Evolutionary conservation across 805 yeast genomes (phyloP), one percentile per base, ranked within the genome.

Genomic region (Candida yuanshanica): DNA sequence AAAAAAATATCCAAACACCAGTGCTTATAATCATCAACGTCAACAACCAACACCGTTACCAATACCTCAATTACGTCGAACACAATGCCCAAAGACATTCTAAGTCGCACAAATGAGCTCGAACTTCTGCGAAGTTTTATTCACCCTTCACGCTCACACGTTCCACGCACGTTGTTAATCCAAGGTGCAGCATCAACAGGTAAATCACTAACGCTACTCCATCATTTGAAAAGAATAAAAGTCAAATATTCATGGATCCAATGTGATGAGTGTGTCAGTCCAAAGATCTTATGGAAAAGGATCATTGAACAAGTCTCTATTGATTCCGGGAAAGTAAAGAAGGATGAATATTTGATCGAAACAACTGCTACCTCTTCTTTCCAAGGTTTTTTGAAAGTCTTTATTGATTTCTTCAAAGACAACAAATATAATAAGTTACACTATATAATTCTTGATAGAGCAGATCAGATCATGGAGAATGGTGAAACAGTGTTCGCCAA

Each of bases 241-340:
- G 53, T 46, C 20, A 39, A 42, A n/a, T 24, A 39, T 37, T 36
- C 55, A 5, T 41, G 51, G 45, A 41, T 56, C 13, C 37, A 47
- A 8, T 52, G 58, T 32, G 59, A 55, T 33, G 56, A 56, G 27
- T 56, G 61, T 38, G 45, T 55, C 2, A 46, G 55, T 1, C n/a
- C 47, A 4, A 55, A 48, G 42, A 44, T 53, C 6, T 22, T 56
- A n/a, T 50, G 53, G 48, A 53, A 49, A 36, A 47, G 48, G 25
- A 38, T 50, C 18, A 32, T 48, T 1, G 45, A 35, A 17, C 32
- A 39, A 3, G n/a, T 48, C 13, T 26, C 39, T 33, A 12, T 43
- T 9, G 55, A 47, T 13, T 41, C 50, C 5, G 53, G 47, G 2
- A n/a, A 21, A 12, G 22, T 39, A 3, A 13, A 4, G 13, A 44